A percentile compares a stretch with the other conserved stretches of the same genome.
phyloP scores from a whole-genome alignment of 2,329 filamentous ascomycete species.

The Fusarium veterinarium region DNA sequence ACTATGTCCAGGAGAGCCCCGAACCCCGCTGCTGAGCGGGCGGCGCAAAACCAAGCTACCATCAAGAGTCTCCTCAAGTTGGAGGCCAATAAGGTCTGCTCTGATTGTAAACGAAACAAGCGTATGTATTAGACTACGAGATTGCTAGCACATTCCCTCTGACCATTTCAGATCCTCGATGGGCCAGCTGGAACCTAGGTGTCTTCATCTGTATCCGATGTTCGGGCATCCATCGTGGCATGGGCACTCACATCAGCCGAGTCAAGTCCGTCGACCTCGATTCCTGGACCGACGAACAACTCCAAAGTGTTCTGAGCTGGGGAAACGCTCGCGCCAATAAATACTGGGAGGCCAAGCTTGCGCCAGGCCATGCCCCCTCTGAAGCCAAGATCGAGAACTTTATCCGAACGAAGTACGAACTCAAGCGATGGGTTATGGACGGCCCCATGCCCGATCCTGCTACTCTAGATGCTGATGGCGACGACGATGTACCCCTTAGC shows the following conservation, averaged over 20 bases:
- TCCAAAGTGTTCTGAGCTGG: conserved; percentile 94
- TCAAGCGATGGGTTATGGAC: conserved; percentile 99
- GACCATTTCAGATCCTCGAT: conserved; percentile 81
- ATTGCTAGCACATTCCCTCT: not conserved
- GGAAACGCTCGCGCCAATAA: conserved; percentile 97
- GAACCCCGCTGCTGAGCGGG: conserved; percentile 84
- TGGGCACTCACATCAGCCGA: conserved; percentile 98
- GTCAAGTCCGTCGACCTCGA: conserved; percentile 99
- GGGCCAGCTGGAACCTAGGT: conserved; percentile 98
- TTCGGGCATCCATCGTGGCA: conserved; percentile 97
- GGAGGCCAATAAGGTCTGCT: conserved; percentile 95
- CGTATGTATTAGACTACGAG: conserved; percentile 65
- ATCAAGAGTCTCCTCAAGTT: conserved; percentile 96
- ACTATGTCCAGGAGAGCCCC: conserved; percentile 82
- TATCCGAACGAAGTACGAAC: conserved; percentile 98
- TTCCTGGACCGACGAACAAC: conserved; percentile 97
- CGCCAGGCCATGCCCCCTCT: conserved; percentile 89
- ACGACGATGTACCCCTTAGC: conserved; percentile 80
- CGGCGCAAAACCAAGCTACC: conserved; percentile 91
- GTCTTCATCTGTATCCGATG: conserved; percentile 98
- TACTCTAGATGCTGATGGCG: conserved; percentile 82
- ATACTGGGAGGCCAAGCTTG: conserved; percentile 97
- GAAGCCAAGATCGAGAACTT: conserved; percentile 99
- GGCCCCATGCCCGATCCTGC: conserved; percentile 93
- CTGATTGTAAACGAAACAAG: conserved; percentile 99